Evolutionary conservation across 768 basidiomycete species (phyloP).

Genomic region (Termitomyces bulborhizus): DNA sequence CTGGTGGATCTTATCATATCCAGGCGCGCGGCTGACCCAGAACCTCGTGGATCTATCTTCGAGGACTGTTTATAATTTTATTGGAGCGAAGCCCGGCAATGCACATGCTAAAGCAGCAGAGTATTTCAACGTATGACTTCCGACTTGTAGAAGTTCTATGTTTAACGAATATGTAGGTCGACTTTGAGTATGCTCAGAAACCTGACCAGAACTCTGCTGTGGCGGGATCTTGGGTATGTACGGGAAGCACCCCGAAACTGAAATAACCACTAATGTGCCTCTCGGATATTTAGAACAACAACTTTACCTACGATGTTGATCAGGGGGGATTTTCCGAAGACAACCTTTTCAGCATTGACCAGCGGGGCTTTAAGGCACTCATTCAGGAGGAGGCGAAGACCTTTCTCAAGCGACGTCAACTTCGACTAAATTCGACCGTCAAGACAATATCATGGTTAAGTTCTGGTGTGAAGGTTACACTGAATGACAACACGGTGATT

Average conservation of each 20-base stretch:
- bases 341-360: constrained; percentile 52
- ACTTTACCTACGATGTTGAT: constrained; percentile 48
- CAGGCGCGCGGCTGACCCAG: constrained; percentile 38
- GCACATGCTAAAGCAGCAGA: constrained; percentile 46
- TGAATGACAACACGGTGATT: constrained; percentile 36
- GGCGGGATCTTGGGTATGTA: constrained; percentile 55
- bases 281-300: constrained; percentile 40
- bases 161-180: constrained; percentile 20
- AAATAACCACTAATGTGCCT: not conserved
- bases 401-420: constrained; percentile 44
- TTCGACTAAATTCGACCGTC: constrained; percentile 47
- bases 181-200: constrained; percentile 51
- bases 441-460: constrained; percentile 36
- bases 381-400: constrained; percentile 50
- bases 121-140: constrained; percentile 39
- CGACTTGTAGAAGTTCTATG: not conserved
- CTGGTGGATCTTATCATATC: not conserved
- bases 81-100: constrained; percentile 37
- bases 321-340: constrained; percentile 53
- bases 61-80: constrained; percentile 46
- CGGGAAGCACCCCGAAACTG: not conserved
- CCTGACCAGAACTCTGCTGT: constrained; percentile 61
- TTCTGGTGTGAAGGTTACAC: constrained; percentile 40
- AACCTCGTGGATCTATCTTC: constrained; percentile 50
- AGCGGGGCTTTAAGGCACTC: constrained; percentile 53